Evolutionary conservation across 1,284 basidiomycete genomes (phyloP).

Genomic region (Wallemia ichthyophaga): DNA sequence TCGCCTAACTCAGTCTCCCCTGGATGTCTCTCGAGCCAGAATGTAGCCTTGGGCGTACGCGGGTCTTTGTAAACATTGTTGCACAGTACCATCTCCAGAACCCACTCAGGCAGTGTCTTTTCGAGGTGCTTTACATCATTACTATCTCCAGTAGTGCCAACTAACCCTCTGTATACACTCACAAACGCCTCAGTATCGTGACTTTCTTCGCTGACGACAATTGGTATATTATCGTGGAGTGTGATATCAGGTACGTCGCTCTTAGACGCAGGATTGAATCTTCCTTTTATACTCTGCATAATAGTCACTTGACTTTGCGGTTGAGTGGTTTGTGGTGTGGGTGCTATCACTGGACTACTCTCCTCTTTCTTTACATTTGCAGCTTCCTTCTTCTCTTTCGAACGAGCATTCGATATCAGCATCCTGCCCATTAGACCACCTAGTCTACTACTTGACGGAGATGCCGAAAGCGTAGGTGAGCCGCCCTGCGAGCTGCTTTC

Average conservation of each 20-base stretch:
- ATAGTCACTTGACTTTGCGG: neutral
- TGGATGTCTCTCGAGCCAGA: conserved; percentile 52
- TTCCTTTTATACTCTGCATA: conserved; percentile 2
- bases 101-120: conserved; percentile 52
- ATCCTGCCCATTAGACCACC: conserved; percentile 7
- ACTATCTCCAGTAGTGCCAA: conserved; percentile 24
- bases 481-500: neutral
- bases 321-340: neutral
- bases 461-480: conserved; percentile 1
- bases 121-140: conserved; percentile 39
- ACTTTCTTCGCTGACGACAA: conserved; percentile 59
- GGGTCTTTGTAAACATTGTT: conserved; percentile 24
- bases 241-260: conserved; percentile 37
- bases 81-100: conserved; percentile 50
- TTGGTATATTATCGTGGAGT: conserved; percentile 30
- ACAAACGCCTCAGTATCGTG: conserved; percentile 37
- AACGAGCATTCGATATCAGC: conserved; percentile 1
- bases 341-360: neutral
- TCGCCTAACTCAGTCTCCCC: conserved; percentile 24
- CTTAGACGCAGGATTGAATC: conserved; percentile 33
- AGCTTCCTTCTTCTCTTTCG: neutral
- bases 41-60: conserved; percentile 37
- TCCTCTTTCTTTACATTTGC: conserved; percentile 1
- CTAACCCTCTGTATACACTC: conserved; percentile 42
- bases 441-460: conserved; percentile 2